Percentiles rank a stretch among this genome's conserved stretches.
phyloP scores from a whole-genome alignment of 495 filamentous ascomycete species.

The Letharia columbiana region DNA sequence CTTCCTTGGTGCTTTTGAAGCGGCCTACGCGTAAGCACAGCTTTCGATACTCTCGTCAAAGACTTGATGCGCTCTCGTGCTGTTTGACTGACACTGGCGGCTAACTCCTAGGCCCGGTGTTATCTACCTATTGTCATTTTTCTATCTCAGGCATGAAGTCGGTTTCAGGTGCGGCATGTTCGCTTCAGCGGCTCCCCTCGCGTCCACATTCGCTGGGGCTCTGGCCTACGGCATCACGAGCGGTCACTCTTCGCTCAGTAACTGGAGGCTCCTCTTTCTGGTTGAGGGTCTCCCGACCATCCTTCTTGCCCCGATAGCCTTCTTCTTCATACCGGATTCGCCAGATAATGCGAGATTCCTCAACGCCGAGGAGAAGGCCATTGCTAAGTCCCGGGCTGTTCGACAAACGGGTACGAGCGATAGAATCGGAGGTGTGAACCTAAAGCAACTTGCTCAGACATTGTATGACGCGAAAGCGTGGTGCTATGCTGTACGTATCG shows the following conservation, averaged over 20 bases:
- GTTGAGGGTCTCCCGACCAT: slow-evolving; percentile 58
- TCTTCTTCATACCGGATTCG: slow-evolving; percentile 48
- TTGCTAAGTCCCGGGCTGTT: slow-evolving; percentile 46
- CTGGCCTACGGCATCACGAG: slow-evolving; percentile 57
- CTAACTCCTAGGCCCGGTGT: slow-evolving; percentile 34
- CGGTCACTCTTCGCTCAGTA: slow-evolving; percentile 42
- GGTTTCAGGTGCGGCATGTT: slow-evolving; percentile 54
- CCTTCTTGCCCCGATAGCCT: slow-evolving; percentile 44
- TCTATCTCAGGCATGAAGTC: slow-evolving; percentile 55
- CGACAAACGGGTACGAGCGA: slow-evolving; percentile 42
- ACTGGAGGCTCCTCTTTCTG: slow-evolving; percentile 58
- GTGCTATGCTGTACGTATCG: slow-evolving; percentile 13
- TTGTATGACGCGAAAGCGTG: slow-evolving; percentile 40
- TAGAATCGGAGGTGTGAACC: slow-evolving; percentile 36
- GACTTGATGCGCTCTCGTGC: too few relatives aligned
- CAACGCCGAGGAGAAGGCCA: slow-evolving; percentile 44
- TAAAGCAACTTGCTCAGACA: slow-evolving; percentile 37
- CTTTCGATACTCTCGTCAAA: background rate
- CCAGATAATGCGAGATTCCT: slow-evolving; percentile 52
- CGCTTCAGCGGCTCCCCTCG: slow-evolving; percentile 53
- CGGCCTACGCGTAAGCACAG: slow-evolving; percentile 40
- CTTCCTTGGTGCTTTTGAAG: slow-evolving; percentile 50
- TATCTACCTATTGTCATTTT: slow-evolving; percentile 54
- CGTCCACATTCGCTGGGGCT: slow-evolving; percentile 56
- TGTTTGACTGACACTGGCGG: background rate